Conservation (phyloP, 768 basidiomycete species). For the Leccinum incarnatum region DNA sequence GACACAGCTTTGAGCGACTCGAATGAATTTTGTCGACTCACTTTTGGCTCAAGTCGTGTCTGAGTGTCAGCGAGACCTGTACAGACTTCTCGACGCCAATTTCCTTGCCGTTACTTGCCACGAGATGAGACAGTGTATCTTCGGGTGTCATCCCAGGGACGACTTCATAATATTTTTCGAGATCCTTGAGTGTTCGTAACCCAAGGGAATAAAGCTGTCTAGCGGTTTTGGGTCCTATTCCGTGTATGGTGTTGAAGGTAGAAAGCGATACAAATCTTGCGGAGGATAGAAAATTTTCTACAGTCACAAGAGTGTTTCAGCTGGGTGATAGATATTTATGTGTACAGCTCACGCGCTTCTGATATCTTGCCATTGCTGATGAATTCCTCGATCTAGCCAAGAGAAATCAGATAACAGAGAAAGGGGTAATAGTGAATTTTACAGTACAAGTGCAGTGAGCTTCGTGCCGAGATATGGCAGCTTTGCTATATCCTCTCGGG, state of each 20-base stretch:
- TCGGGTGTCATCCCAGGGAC: slow-evolving; percentile 36
- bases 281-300: slow-evolving; percentile 48
- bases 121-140: slow-evolving; percentile 23
- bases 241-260: slow-evolving; percentile 62
- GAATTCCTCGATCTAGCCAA: slow-evolving; percentile 60
- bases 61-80: slow-evolving; percentile 56
- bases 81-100: slow-evolving; percentile 41
- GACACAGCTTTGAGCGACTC: background rate
- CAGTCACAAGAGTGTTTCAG: background rate
- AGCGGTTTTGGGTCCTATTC: slow-evolving; percentile 72
- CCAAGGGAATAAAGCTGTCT: slow-evolving; percentile 62
- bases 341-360: slow-evolving; percentile 47
- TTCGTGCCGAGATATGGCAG: slow-evolving; percentile 53
- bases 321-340: slow-evolving; percentile 8
- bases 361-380: slow-evolving; percentile 49
- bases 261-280: slow-evolving; percentile 56
- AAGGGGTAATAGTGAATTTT: background rate
- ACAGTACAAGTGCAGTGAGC: slow-evolving; percentile 46
- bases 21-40: slow-evolving; percentile 21
- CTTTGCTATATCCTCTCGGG: slow-evolving; percentile 38
- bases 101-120: slow-evolving; percentile 15
- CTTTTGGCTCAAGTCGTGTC: slow-evolving; percentile 53
- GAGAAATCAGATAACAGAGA: background rate
- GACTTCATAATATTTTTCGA: slow-evolving; percentile 59
- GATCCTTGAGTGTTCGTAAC: slow-evolving; percentile 63